Conservation (phyloP, 768 basidiomycete genomes). For the Leccinum boreale region DNA sequence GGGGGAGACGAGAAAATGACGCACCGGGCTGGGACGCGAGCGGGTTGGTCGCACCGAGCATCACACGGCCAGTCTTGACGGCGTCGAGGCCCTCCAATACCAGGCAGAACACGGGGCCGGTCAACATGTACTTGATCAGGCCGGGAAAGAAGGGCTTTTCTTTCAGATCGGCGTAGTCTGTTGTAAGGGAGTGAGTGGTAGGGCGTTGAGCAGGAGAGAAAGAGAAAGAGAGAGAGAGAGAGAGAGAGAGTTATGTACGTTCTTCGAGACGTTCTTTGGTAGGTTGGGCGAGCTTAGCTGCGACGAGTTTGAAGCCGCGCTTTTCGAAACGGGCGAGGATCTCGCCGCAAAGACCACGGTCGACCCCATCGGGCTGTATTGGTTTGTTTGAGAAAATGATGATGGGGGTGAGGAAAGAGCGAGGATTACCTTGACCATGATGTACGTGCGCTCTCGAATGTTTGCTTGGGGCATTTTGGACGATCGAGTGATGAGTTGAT, state of each 20-base stretch:
- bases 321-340: constrained; percentile 97
- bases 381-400: neutral
- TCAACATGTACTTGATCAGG: constrained; percentile 93
- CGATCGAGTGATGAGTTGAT: constrained; percentile 17
- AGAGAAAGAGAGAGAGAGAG: neutral
- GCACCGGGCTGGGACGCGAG: constrained; percentile 81
- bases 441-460: constrained; percentile 86
- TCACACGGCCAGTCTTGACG: constrained; percentile 91
- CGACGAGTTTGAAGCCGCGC: constrained; percentile 96
- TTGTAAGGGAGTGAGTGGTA: neutral
- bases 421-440: constrained; percentile 90
- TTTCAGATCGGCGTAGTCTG: constrained; percentile 95
- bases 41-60: constrained; percentile 98
- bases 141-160: constrained; percentile 96
- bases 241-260: constrained; percentile 43
- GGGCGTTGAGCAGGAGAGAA: neutral
- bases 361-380: constrained; percentile 93
- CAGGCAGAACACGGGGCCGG: constrained; percentile 94
- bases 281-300: constrained; percentile 86
- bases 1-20: constrained; percentile 19
- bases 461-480: constrained; percentile 41
- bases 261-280: constrained; percentile 85
- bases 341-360: constrained; percentile 91
- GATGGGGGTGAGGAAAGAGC: neutral
- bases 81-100: constrained; percentile 94